Conservation (phyloP, 2,329 filamentous ascomycete species). For the Alternaria longipes region DNA sequence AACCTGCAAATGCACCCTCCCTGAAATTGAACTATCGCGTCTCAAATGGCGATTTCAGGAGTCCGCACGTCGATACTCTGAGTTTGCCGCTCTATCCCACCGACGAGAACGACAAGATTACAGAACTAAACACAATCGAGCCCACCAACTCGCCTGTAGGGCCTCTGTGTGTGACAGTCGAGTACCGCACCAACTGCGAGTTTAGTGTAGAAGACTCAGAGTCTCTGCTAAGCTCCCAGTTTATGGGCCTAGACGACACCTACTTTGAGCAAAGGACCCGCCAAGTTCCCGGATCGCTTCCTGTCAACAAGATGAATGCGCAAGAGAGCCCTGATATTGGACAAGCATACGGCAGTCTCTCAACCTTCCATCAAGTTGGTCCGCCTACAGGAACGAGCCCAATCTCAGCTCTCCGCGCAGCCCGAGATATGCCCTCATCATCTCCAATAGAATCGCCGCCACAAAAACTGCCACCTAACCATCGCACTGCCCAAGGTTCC, state of each 20-base stretch:
- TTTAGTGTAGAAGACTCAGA: slow-evolving; percentile 94
- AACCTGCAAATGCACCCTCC: slow-evolving; percentile 66
- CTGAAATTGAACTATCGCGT: slow-evolving; percentile 85
- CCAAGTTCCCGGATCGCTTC: slow-evolving; percentile 77
- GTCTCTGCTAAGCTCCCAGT: slow-evolving; percentile 87
- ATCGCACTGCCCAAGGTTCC: slow-evolving; percentile 57
- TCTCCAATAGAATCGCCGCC: slow-evolving; percentile 62
- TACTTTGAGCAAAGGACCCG: slow-evolving; percentile 80
- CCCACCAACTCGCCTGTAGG: slow-evolving; percentile 88
- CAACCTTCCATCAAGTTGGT: slow-evolving; percentile 84
- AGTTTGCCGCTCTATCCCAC: slow-evolving; percentile 72
- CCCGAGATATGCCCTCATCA: slow-evolving; percentile 63
- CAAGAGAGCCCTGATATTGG: slow-evolving; percentile 67
- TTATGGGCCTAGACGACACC: slow-evolving; percentile 89
- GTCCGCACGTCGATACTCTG: slow-evolving; percentile 72
- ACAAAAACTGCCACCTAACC: slow-evolving; percentile 59
- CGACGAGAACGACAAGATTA: slow-evolving; percentile 66
- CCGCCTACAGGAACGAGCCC: slow-evolving; percentile 82
- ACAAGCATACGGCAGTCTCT: slow-evolving; percentile 88
- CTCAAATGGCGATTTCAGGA: slow-evolving; percentile 65
- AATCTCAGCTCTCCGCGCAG: slow-evolving; percentile 80
- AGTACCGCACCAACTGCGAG: slow-evolving; percentile 86
- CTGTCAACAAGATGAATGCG: slow-evolving; percentile 64
- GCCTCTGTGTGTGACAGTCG: slow-evolving; percentile 80
- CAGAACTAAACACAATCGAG: slow-evolving; percentile 74